Evolutionary conservation across 1,284 basidiomycete species (phyloP).

Genomic region (Laetiporus sulphureus): DNA sequence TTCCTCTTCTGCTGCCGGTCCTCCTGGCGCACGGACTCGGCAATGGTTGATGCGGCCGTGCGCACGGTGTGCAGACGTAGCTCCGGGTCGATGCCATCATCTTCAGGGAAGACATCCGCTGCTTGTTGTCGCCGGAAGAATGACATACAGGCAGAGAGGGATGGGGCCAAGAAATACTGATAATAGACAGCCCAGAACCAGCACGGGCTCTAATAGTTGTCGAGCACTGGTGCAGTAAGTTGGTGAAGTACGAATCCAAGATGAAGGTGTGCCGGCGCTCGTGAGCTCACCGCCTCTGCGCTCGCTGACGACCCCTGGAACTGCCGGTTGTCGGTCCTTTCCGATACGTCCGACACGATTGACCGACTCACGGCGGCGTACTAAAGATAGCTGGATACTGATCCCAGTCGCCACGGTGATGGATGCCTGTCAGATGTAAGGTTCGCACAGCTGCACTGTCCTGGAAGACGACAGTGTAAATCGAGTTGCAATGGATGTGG

Average conservation of each 20-base stretch:
- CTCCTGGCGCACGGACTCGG: constrained; percentile 79
- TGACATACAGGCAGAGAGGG: constrained; percentile 15
- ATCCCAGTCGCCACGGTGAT: too few species aligned
- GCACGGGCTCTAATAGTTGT: constrained; percentile 3
- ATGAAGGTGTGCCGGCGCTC: not conserved
- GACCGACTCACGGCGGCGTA: too few species aligned
- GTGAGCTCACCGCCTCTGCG: constrained; percentile 4
- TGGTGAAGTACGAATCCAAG: not conserved
- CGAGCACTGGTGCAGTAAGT: not conserved
- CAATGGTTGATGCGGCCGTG: constrained; percentile 84
- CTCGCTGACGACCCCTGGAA: not conserved
- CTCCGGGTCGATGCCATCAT: constrained; percentile 71
- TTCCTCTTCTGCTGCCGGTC: constrained; percentile 55
- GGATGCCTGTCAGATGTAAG: too few species aligned
- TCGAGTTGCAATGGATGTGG: too few species aligned
- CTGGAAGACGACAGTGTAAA: too few species aligned
- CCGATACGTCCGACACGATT: too few species aligned
- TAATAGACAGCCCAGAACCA: constrained; percentile 5
- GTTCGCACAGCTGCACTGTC: too few species aligned
- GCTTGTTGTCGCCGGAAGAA: constrained; percentile 21
- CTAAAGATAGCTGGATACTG: too few species aligned
- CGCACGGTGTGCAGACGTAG: constrained; percentile 81
- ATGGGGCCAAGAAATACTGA: not conserved
- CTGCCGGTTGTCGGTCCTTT: too few species aligned
- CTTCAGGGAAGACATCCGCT: constrained; percentile 38